Conservation (phyloP, 1,284 basidiomycete genomes). For the Somion occarium region DNA sequence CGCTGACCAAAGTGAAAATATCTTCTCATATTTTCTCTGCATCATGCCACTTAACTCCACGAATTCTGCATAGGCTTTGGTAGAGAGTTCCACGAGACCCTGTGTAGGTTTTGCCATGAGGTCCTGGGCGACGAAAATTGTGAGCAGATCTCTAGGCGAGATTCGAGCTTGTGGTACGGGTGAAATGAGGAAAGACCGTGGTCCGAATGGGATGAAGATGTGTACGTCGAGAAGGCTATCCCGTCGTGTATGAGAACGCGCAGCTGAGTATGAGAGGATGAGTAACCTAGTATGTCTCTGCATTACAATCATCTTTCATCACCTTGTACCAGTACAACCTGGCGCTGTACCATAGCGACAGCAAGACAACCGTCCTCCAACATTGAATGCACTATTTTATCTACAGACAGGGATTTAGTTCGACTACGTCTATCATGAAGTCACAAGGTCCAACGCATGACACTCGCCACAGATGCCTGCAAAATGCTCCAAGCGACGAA, state of each 20-base stretch:
- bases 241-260: slow-evolving; percentile 43
- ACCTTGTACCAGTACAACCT: slow-evolving; percentile 66
- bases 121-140: slow-evolving; percentile 44
- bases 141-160: slow-evolving; percentile 47
- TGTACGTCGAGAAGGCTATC: slow-evolving; percentile 61
- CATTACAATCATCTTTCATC: slow-evolving; percentile 11
- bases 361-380: slow-evolving; percentile 57
- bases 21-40: slow-evolving; percentile 44
- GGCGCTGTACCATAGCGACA: slow-evolving; percentile 59
- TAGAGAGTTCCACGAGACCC: slow-evolving; percentile 59
- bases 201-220: slow-evolving; percentile 56
- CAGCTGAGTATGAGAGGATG: too few species aligned
- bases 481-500: too few species aligned
- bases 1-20: slow-evolving; percentile 27
- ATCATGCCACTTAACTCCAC: slow-evolving; percentile 43
- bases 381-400: slow-evolving; percentile 23
- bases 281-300: too few species aligned
- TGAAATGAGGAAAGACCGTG: slow-evolving; percentile 55
- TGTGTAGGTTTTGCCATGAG: slow-evolving; percentile 30
- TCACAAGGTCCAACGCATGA: too few species aligned
- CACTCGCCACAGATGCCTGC: too few species aligned
- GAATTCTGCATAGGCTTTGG: slow-evolving; percentile 50
- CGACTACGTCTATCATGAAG: too few species aligned
- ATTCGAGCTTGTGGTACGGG: slow-evolving; percentile 56
- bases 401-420: too few species aligned